Evolutionary conservation across 148 eudicot species (phyloP).

Genomic region (Hydrangea macrophylla): DNA sequence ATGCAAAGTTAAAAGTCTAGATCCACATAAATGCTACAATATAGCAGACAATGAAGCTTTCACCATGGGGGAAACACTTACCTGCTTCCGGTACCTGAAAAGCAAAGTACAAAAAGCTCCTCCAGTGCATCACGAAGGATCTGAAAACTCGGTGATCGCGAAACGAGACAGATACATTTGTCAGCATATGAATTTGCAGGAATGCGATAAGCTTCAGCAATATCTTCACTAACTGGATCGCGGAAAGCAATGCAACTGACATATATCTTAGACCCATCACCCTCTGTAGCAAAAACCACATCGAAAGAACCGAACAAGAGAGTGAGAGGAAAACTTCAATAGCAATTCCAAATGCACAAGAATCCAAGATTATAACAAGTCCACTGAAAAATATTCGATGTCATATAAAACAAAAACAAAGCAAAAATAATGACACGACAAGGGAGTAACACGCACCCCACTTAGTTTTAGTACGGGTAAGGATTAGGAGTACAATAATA

Average conservation of each 20-base stretch:
- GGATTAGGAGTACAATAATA: too few species aligned
- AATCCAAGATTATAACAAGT: not conserved
- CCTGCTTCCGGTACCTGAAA: slow-evolving; percentile 81
- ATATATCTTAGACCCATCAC: slow-evolving; percentile 95
- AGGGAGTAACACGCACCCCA: too few species aligned
- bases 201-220: slow-evolving; percentile 81
- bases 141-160: slow-evolving; percentile 77
- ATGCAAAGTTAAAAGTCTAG: not conserved
- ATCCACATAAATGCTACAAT: not conserved
- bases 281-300: slow-evolving; percentile 63
- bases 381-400: not conserved
- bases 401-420: not conserved
- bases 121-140: slow-evolving; percentile 76
- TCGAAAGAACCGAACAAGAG: slow-evolving; percentile 19
- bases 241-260: slow-evolving; percentile 93
- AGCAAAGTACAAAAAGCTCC: slow-evolving; percentile 85
- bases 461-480: too few species aligned
- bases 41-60: not conserved
- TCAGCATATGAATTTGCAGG: slow-evolving; percentile 82
- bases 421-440: too few species aligned
- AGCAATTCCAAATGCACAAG: not conserved
- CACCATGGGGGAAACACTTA: slow-evolving; percentile 24
- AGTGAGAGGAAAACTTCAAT: not conserved
- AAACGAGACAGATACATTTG: slow-evolving; percentile 95
- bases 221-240: slow-evolving; percentile 89